Evolutionary conservation across 208 protist species (phyloP), one percentile per base, ranked within the genome.

Genomic region (Trypanosoma scelopori): DNA sequence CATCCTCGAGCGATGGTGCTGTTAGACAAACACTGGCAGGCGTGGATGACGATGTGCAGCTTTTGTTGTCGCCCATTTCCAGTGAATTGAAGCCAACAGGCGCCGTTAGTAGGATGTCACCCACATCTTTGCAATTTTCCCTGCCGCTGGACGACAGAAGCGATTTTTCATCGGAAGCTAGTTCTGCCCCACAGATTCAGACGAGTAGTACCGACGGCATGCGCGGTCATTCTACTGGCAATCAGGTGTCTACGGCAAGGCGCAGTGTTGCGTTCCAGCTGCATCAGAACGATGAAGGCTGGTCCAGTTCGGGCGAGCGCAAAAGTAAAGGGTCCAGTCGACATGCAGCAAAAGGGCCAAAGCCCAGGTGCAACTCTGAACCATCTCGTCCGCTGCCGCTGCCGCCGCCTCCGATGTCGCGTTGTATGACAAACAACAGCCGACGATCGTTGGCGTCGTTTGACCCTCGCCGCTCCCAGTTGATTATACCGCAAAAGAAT

Each of bases 51-150:
- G 32, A 9, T 37, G 32, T 37, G 11, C 22, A 56, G n/a, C 12
- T 39, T 12, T 30, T 15, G 23, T 60, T 35, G 16, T 37, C 55
- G 15, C 23, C 42, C 37, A 25, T 4, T 30, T 13, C 47, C 12
- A 48, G 22, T 22, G 45, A 23, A 7, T 32, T 48, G 43, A 43
- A 30, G 23, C 35, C 20, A 22, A 13, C n/a, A 23, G 39, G 43
- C 47, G 53, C 42, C 22, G 4, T 3, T 5, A 41, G 37, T 18
- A 35, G 42, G 15, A 45, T 47, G 28, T 62, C 64, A 6, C 43
- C 64, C 5, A 60, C 46, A 0, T 63, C 55, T 18, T 35, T 70
- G 6, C 53, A 48, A 18, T 70, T 62, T 46, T 70, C 64, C 7
- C 35, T 63, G 28, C 64, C 64, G 5, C 53, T 46, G 0, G 64